Evolutionary conservation across 306 rosid genomes (phyloP), one percentile per base, ranked within the genome.

Genomic region (Albizia julibrissin): DNA sequence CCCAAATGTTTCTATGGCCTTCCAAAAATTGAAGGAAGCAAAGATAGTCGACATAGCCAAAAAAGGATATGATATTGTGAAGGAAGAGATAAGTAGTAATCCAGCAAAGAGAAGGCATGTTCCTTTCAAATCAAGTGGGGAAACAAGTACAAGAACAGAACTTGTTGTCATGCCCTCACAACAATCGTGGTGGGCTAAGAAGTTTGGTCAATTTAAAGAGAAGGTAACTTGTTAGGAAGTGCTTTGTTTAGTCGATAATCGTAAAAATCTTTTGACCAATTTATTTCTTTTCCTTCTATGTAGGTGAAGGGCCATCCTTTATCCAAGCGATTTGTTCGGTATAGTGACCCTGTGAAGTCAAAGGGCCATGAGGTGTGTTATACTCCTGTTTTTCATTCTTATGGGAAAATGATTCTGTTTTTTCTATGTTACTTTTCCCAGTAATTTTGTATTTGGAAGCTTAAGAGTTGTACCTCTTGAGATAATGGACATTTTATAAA

Each of bases 331-430:
- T 39, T 93, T 69, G 62, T 82, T 11, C 84, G 84, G 74, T 83
- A 82, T 81, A 84, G 91, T 61, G 91, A 93, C 64, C 98, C 99
- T 46, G 97, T 95, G 89, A 83, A 73, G 84, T 75, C 90, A 74
- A 95, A 85, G 86, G 74, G 94, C 76, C 93, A 92, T 72, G 99
- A 96, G 97, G 99, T 93, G 87, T 46, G 81, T 78, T 90, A 31
- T 79, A 64, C 70, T 80, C 26, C 75, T 52, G 24, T 10, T 69
- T 27, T 82, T 72, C 61, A 61, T 79, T 67, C 58, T 70, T 83
- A 77, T 78, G 18, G 47, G 47, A 50, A 29, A 29, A 44, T 31
- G 66, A 11, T 61, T 79, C 19, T 54, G 62, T 21, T 54, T 58
- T 37, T 24, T 68, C 13, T 13, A 9, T 76, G 77, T 49, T 33